Evolutionary conservation across 1,284 basidiomycete species (phyloP).

Genomic region (Vanrija pseudolonga): DNA sequence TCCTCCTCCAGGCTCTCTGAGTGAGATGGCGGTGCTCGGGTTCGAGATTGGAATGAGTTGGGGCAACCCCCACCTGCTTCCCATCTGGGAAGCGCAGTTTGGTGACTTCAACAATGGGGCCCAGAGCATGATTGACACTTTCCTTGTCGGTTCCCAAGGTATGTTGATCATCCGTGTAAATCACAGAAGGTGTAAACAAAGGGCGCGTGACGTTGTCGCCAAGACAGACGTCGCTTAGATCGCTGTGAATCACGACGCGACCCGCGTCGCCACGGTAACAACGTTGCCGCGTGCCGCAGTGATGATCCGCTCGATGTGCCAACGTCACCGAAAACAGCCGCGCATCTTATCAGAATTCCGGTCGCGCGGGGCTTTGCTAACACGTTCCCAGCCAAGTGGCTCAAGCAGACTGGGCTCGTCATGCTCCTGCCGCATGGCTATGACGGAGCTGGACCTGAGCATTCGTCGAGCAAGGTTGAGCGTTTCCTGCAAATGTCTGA

Average conservation of each 20-base stretch:
- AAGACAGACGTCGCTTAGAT: no score
- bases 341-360: not conserved
- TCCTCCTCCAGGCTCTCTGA: slow-evolving; percentile 72
- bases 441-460: slow-evolving; percentile 86
- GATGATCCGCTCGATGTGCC: no score
- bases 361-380: not conserved
- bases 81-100: slow-evolving; percentile 84
- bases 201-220: no score
- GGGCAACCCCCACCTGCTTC: slow-evolving; percentile 71
- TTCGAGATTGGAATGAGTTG: slow-evolving; percentile 86
- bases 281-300: no score
- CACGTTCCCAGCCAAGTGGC: slow-evolving; percentile 70
- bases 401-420: slow-evolving; percentile 84
- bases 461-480: slow-evolving; percentile 79
- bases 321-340: not conserved
- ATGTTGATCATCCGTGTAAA: slow-evolving; percentile 29
- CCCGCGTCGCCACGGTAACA: no score
- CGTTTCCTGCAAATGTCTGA: slow-evolving; percentile 65
- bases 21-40: slow-evolving; percentile 76
- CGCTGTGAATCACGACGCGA: no score
- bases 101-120: slow-evolving; percentile 89
- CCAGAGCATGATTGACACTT: slow-evolving; percentile 83
- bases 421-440: slow-evolving; percentile 79
- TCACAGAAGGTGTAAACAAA: no score
- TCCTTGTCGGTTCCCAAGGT: slow-evolving; percentile 77